Base-by-base conservation (phyloP, 2,329 filamentous ascomycete species). In the Colletotrichum sp. region DNA sequence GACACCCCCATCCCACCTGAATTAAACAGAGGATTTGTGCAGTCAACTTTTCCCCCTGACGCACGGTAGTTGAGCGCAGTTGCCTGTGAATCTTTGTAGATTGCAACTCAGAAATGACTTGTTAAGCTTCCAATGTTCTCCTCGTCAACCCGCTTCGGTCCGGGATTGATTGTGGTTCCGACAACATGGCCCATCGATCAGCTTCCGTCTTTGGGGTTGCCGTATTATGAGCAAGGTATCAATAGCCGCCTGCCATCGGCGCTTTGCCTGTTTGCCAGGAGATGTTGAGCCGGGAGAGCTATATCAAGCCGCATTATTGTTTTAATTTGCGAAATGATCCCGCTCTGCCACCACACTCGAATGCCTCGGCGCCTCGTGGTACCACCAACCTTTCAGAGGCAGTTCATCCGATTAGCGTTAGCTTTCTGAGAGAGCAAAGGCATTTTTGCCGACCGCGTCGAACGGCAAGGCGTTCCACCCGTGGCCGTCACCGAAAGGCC, bases 371-470 rank as follows among this genome's bases (percentile, higher is more conserved):
- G 43, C 21, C 12, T 74, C 43, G 48, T 61, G 63, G 39, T 48
- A 39, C 71, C 43, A 57, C 39, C 32, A 59, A 32, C 30, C 43
- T 24, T n/a, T 69, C 73, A 39, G 13, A 52, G 64, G 39, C 63
- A 48, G 73, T 75, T 75, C 73, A 12, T 69, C 63, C 72, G 61
- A 73, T 48, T 24, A 21, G 60, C 32, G 36, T 68, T 57, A 74
- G 39, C 26, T 43, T 36, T 43, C 10, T n/a, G 32, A 48, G 48
- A 16, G 14, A 68, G 73, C 63, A 68, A 60, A n/a, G 39, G 55
- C 32, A 39, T 21, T 32, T 72, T 36, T 16, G 24, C 30, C 43
- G 39, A 32, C 21, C 55, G 36, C 55, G 39, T 60, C 28, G 36
- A 69, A 73, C 24, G 16, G 34, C 16, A 34, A 61, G 4, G 32